Base-by-base conservation (phyloP, 2,329 filamentous ascomycete genomes). In the Verticillium zaregamsianum region DNA sequence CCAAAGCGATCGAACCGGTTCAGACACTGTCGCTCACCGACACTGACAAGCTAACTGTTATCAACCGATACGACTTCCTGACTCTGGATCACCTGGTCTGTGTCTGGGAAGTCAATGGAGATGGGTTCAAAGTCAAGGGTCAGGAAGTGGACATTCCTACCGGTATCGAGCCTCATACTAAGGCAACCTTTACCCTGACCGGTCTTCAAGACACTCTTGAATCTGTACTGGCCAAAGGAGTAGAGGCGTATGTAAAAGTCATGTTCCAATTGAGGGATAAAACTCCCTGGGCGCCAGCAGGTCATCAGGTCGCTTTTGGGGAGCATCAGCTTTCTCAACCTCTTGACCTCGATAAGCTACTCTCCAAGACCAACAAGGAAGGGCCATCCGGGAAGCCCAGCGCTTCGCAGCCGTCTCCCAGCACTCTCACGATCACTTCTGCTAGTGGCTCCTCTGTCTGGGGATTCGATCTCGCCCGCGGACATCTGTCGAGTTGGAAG, bases 1-100 rank as follows among this genome's bases (percentile, higher is more conserved):
- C 82, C 66, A 87, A 87, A 66, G 81, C 80, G 3, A 85, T 87
- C 59, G 81, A 86, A 65, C 86, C 86, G 0, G 79, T 88, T 60
- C 79, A 83, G 63, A 79, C 82, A 9, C 70, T 82, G 6, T 73
- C 65, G 0, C 67, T 82, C 3, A 68, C 77, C 5, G 77, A 77
- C 0, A 68, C 57, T 2, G 60, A 73, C 11, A 68, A 70, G 2
- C 71, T 85, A 3, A 73, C 74, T 2, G 73, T 86, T 11, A 67
- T 79, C 62, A 86, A 85, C 60, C 76, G 80, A 14, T 85, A 86
- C 67, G 83, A 86, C 68, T 85, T 83, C 62, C 69, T 79, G 33
- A 75, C 71, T 0, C 74, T 86, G 2, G 79, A 83, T 59, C 79
- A 85, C 62, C 68, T 86, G 17, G 70, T 68, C 20, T 81, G 78